These are phyloP conservation scores for Ottelia alismoides DNA, from an alignment of 106 monocot species.

Conservation along the genomic window DNA sequence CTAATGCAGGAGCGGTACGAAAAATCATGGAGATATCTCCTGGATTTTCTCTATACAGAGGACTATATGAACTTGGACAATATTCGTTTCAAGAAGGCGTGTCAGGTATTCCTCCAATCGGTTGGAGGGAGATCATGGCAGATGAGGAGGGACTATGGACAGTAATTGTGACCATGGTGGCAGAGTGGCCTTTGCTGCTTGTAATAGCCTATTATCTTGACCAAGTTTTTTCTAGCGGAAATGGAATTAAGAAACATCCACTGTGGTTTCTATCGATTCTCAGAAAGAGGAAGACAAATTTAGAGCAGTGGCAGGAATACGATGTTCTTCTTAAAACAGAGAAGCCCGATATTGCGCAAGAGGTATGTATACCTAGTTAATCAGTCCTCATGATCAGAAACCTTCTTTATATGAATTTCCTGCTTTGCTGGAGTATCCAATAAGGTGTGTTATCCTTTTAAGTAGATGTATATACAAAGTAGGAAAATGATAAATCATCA, in stretches of 20 bases:
- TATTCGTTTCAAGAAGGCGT: conserved; percentile 4
- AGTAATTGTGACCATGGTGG: conserved; percentile 13
- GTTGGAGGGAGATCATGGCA: conserved; percentile 7
- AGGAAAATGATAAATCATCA: too few relatives aligned
- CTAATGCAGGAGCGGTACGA: not conserved
- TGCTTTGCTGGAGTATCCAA: too few relatives aligned
- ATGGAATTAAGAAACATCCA: conserved; percentile 8
- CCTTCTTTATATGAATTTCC: too few relatives aligned
- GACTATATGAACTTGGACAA: conserved; percentile 14
- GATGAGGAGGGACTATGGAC: conserved; percentile 6
- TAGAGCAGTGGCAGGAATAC: not conserved
- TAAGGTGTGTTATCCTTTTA: too few relatives aligned
- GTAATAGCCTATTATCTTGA: conserved; percentile 20
- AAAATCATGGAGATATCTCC: conserved; percentile 2
- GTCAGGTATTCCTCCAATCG: not conserved
- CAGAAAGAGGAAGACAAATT: not conserved
- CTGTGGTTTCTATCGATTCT: conserved; percentile 9
- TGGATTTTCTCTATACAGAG: conserved; percentile 16
- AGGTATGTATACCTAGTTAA: conserved; percentile 17
- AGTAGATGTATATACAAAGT: too few relatives aligned
- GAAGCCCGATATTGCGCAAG: conserved; percentile 26
- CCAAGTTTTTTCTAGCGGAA: conserved; percentile 10
- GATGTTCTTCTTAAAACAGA: conserved; percentile 19
- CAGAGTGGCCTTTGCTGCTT: conserved; percentile 15
- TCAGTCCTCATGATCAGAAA: too few relatives aligned